Evolutionary conservation across 148 eudicot genomes (phyloP), one percentile per base, ranked within the genome.

Genomic region (Chenopodium formosanum): DNA sequence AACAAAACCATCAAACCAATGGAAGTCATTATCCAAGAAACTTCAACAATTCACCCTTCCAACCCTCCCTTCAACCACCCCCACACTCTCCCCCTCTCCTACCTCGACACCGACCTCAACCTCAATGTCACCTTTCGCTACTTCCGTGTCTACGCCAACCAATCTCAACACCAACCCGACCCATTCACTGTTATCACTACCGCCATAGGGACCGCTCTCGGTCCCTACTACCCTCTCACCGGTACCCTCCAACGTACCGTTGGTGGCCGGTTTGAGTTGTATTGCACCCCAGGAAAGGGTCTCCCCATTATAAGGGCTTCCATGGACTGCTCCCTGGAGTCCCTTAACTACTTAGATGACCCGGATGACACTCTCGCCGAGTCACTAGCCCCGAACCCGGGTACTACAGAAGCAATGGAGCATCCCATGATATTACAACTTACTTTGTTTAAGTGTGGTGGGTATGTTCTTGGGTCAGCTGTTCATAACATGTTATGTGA

Each of bases 61-160:
- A 79, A 53, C 3, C 79, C 89, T 4, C 89, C 91, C 60, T 89
- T 84, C 77, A 19, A 66, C 46, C 37, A 77, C 27, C 80, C 89
- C 67, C 92, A 91, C 64, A 50, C 84, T 84, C 92, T 92, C 68
- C 67, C 88, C 16, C 94, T 92, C 73, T 91, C 97, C 77, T 89
- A 91, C 88, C 87, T 92, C 79, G 97, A 92, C 90, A 91, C 86
- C 75, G 97, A 92, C 69, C 88, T 79, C 81, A 91, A 92, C 85
- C 90, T 92, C 86, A 78, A 83, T 70, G 84, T 89, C 83, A 87
- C 89, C 11, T 86, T 92, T 69, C 97, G 94, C 1, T 92, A 92
- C 82, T 83, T 89, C 73, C 92, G 94, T 31, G 91, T 90, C 19
- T 92, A 91, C 79, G 40, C 70, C 27, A 32, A 71, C 80, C 4